Conservation (phyloP, 176 grass and related monocot genomes). For the Alloteropsis semialata region DNA sequence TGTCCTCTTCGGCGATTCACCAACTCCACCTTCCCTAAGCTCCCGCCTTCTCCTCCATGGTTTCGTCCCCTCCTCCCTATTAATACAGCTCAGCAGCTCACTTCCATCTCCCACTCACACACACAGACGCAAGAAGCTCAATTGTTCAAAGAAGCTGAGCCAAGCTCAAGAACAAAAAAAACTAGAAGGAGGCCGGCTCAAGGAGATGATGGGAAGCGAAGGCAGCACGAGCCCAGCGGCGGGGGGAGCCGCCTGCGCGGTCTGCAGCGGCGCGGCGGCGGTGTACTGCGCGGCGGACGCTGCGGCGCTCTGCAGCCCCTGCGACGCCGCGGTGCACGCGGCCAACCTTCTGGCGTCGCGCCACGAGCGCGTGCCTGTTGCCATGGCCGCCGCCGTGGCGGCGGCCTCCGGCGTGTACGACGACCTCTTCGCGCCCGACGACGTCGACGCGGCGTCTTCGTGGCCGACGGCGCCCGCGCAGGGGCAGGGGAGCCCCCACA, state of each 20-base stretch:
- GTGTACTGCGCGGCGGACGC: slow-evolving; percentile 57
- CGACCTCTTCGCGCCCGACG: slow-evolving; percentile 41
- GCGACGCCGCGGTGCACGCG: slow-evolving; percentile 54
- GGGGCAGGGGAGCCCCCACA: slow-evolving; percentile 23
- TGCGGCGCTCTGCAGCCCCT: slow-evolving; percentile 51
- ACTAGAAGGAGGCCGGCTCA: neutral
- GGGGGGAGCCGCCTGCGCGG: slow-evolving; percentile 28
- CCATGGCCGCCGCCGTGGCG: slow-evolving; percentile 14
- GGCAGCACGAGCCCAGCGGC: slow-evolving; percentile 21
- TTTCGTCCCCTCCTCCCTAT: slow-evolving; percentile 7
- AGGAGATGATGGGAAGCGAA: slow-evolving; percentile 45
- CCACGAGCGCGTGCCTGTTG: slow-evolving; percentile 47
- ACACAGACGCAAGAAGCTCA: neutral
- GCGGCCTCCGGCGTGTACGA: slow-evolving; percentile 44
- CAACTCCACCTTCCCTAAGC: slow-evolving; percentile 28
- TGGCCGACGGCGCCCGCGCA: neutral
- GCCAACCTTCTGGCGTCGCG: slow-evolving; percentile 39
- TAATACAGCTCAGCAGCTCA: slow-evolving; percentile 49
- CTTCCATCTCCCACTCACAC: slow-evolving; percentile 27
- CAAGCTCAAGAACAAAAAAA: neutral
- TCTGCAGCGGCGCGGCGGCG: slow-evolving; percentile 31
- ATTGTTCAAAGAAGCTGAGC: neutral
- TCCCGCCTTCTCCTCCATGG: neutral
- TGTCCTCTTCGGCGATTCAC: slow-evolving; percentile 27
- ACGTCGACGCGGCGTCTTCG: slow-evolving; percentile 13